Evolutionary conservation across 2,329 filamentous ascomycete genomes (phyloP), one percentile per base, ranked within the genome.

Genomic region (Pseudogymnoascus sp.): DNA sequence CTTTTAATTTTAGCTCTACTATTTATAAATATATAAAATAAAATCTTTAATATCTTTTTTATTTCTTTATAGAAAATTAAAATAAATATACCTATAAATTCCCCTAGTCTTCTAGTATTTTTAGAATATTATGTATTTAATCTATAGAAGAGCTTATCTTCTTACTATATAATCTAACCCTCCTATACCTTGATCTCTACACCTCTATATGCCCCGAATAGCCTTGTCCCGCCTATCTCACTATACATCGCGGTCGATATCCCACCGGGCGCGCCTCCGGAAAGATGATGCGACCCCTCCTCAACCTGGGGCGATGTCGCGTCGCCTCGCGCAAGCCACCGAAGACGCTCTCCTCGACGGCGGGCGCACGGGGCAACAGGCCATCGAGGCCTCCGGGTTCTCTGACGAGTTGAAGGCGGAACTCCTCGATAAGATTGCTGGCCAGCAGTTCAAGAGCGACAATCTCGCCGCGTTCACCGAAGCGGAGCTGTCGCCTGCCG

Each of bases 371-470:
- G 84, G 84, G n/a, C 78, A 78, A 42, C 81, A 79, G 27, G 83
- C 84, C 4, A 74, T 87, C 21, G 79, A 85, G 68, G 82, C 87
- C 63, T 83, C 84, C 6, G 84, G 84, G 5, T 87, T 88, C 73
- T 84, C 83, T 35, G 80, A 84, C 5, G 84, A 86, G 67, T 75
- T 88, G 29, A 87, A 87, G 66, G 75, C 79, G 61, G 79, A 77
- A 62, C 76, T 89, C 0, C 73, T 86, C 7, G 76, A 79, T 61
- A 86, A 81, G 68, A 77, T 88, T 6, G 77, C 82, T 61, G 76
- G 80, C 48, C 80, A 82, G 1, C 75, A 80, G 7, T 85, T 87
- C 68, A 73, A 75, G 42, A 76, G 77, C 1, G 78, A 84, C 12
- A 71, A 84, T 68, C 74, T 78, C 0, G 66, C 74, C 0, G 78